Conservation (phyloP, 495 filamentous ascomycete genomes). For the Penicillium salamii region DNA sequence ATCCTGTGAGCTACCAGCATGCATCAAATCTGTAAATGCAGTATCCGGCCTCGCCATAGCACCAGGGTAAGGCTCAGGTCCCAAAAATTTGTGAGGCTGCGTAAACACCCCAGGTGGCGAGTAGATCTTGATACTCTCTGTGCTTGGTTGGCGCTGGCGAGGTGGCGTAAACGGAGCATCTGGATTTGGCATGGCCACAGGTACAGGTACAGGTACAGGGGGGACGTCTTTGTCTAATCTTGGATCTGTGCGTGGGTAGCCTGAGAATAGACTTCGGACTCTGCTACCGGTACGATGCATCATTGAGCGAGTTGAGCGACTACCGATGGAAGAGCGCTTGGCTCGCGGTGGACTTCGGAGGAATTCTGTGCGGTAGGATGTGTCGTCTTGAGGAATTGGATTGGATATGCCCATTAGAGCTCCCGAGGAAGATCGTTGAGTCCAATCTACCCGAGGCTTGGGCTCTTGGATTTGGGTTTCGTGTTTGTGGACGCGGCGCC, state of each 20-base stretch:
- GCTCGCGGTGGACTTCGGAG: slow-evolving; percentile 27
- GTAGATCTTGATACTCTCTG: slow-evolving; percentile 69
- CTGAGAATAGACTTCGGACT: slow-evolving; percentile 37
- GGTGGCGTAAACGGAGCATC: slow-evolving; percentile 30
- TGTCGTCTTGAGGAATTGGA: slow-evolving; percentile 51
- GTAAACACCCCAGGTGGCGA: slow-evolving; percentile 53
- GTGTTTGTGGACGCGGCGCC: slow-evolving; percentile 21
- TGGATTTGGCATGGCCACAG: slow-evolving; percentile 2
- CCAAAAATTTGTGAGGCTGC: slow-evolving; percentile 25
- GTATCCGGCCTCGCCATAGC: slow-evolving; percentile 44
- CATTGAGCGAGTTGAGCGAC: slow-evolving; percentile 31
- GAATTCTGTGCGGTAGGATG: slow-evolving; percentile 57
- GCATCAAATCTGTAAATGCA: slow-evolving; percentile 66
- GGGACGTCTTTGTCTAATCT: slow-evolving; percentile 20
- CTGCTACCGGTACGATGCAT: slow-evolving; percentile 35
- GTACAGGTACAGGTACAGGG: too few species aligned
- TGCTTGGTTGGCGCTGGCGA: slow-evolving; percentile 52
- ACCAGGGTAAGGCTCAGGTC: slow-evolving; percentile 30
- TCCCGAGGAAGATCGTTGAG: slow-evolving; percentile 39
- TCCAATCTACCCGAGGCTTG: slow-evolving; percentile 19
- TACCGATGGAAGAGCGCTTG: slow-evolving; percentile 26
- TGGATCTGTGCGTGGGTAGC: slow-evolving; percentile 3
- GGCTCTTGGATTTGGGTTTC: slow-evolving; percentile 10
- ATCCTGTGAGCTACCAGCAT: slow-evolving; percentile 44
- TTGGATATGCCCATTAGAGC: slow-evolving; percentile 51